These are phyloP conservation scores for Candida smagusa DNA, from an alignment of 1,139 yeast genomes.

Conservation along the genomic window DNA sequence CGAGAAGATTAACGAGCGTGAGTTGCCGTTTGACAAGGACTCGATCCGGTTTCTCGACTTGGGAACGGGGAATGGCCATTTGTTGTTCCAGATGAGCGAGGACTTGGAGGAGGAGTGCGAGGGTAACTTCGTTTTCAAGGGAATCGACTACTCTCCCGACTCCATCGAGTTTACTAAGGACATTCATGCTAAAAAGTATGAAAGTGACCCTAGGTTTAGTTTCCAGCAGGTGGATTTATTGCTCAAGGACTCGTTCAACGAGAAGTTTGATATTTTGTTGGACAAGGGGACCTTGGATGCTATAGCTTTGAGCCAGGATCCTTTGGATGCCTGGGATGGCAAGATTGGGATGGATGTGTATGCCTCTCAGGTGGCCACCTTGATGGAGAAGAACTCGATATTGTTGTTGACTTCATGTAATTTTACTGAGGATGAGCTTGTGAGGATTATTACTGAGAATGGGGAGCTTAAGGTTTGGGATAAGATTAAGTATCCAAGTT, in stretches of 20 bases:
- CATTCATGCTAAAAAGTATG: constrained; percentile 47
- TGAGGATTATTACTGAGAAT: constrained; percentile 46
- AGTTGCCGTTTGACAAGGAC: constrained; percentile 21
- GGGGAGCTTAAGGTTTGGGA: constrained; percentile 53
- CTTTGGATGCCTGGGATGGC: constrained; percentile 36
- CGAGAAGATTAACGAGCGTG: constrained; percentile 25
- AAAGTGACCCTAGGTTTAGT: constrained; percentile 23
- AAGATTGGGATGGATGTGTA: constrained; percentile 61
- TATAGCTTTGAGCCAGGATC: constrained; percentile 74
- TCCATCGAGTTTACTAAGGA: constrained; percentile 70
- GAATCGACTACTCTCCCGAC: constrained; percentile 81
- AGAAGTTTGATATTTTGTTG: constrained; percentile 63
- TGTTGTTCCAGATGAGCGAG: constrained; percentile 64
- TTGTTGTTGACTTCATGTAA: constrained; percentile 91
- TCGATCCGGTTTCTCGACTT: constrained; percentile 59
- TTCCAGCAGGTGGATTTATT: constrained; percentile 50
- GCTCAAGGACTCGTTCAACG: constrained; percentile 25
- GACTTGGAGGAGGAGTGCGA: constrained; percentile 39
- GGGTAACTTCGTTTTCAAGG: constrained; percentile 51
- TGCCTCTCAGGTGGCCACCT: constrained; percentile 53
- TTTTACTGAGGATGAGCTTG: constrained; percentile 78
- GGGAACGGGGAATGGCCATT: constrained; percentile 96
- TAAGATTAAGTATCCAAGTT: constrained; percentile 69
- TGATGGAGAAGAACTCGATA: constrained; percentile 56
- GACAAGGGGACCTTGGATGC: constrained; percentile 98